Evolutionary conservation across 257 asterid genomes (phyloP), one percentile per base, ranked within the genome.

Genomic region (Fraxinus cuspidata): DNA sequence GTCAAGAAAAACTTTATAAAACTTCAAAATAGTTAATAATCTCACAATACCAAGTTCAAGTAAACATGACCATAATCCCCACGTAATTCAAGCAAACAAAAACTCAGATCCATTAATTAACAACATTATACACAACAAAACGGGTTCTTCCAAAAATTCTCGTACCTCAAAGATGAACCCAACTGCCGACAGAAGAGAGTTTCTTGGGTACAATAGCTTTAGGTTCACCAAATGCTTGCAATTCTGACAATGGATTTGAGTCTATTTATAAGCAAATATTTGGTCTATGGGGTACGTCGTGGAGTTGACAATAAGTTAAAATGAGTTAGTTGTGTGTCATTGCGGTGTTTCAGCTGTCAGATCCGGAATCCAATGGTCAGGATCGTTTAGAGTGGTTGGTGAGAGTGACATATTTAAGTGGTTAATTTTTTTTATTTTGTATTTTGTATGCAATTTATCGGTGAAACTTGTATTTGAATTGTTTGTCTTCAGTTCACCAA

Each of bases 201-300:
- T 63, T 21, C 5, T n/a, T 58, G 80, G 74, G 1, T 23, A 65
- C 49, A 34, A 19, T 25, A 7, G 72, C 19, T 73, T 67, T 47
- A 64, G 72, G 77, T 66, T 63, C 73, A 53, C 83, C 80, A 77
- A 79, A 40, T 72, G 82, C 83, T 82, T 77, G 86, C 81, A 71
- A 73, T 81, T 21, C 44, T n/a, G 31, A 0, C 51, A 9, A 1
- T 1, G 44, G 64, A 29, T 4, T 74, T 4, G 16, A 19, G 58
- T 29, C 28, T 82, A 85, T 82, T 82, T 85, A 85, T 85, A 82
- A 80, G 31, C 74, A 11, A 25, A 38, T 53, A 5, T 35, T 38
- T 74, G 74, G 47, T 79, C 47, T 44, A 21, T 65, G 75, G 42
- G 49, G 19, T 56, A 27, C 32, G 8, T 27, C 12, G 69, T 23